These are phyloP conservation scores for Capronia epimyces DNA, from an alignment of 2,329 filamentous ascomycete genomes.

Conservation along the genomic window DNA sequence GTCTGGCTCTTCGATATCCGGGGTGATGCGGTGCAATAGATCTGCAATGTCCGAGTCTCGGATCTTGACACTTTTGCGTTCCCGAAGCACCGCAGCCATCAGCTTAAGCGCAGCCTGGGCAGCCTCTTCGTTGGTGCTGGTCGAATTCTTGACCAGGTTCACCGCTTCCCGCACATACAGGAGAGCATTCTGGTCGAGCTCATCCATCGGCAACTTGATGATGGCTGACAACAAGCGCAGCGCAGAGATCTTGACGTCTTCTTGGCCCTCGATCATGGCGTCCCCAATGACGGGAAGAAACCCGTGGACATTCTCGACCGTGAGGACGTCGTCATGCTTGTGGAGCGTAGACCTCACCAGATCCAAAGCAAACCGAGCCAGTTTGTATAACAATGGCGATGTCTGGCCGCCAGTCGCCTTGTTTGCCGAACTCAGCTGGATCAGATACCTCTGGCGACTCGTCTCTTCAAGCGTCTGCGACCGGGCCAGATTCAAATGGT, in stretches of 20 bases:
- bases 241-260: slow-evolving; percentile 85
- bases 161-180: slow-evolving; percentile 82
- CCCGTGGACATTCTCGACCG: slow-evolving; percentile 69
- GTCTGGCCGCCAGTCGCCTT: slow-evolving; percentile 40
- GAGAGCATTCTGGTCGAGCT: slow-evolving; percentile 64
- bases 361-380: slow-evolving; percentile 82
- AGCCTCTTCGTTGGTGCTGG: slow-evolving; percentile 74
- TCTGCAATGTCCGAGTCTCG: slow-evolving; percentile 78
- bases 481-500: slow-evolving; percentile 23
- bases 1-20: slow-evolving; percentile 87
- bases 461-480: slow-evolving; percentile 51
- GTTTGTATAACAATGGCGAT: slow-evolving; percentile 77
- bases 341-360: slow-evolving; percentile 78
- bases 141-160: slow-evolving; percentile 69
- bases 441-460: slow-evolving; percentile 65
- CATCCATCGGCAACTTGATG: slow-evolving; percentile 71
- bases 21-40: slow-evolving; percentile 72
- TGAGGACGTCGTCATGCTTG: slow-evolving; percentile 77
- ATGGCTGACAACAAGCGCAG: slow-evolving; percentile 80
- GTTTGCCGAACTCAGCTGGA: slow-evolving; percentile 70
- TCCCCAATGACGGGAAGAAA: slow-evolving; percentile 89
- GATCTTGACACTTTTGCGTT: slow-evolving; percentile 68
- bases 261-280: slow-evolving; percentile 73
- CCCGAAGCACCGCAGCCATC: slow-evolving; percentile 75
- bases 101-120: slow-evolving; percentile 86